Base-by-base conservation (phyloP, 306 rosid genomes). In the Hippophae tibetana region DNA sequence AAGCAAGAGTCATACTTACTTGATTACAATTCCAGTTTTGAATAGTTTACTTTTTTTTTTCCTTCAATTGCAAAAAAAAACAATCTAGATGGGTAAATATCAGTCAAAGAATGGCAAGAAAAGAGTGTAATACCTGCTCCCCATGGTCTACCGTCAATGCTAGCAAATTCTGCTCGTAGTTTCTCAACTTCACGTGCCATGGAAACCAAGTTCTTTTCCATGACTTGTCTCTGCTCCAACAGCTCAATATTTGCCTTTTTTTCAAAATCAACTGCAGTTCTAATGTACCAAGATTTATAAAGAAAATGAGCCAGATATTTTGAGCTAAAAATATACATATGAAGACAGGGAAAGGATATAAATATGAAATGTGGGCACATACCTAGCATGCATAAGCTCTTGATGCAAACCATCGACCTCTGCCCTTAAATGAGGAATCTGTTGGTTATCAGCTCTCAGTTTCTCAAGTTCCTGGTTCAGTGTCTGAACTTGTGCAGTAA, bases 151-250 rank as follows among this genome's bases (percentile, higher is more conserved):
- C 81, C 75, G 47, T 89, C 87, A 68, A 62, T 58, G 60, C 78
- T 66, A 67, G 81, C 69, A 77, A 86, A 81, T 74, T 89, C 95
- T 57, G 95, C 92, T 47, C 89, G 95, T 13, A 89, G 73, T 70
- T 85, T 86, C 84, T 89, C 95, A 63, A 86, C 95, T 74, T 89
- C 97, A 44, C 89, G 82, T 31, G 97, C 94, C 97, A 86, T 81
- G 78, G 97, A 79, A 79, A 86, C 85, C 78, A 83, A 65, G 72
- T 79, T 86, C 67, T 79, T 89, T 79, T 86, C 95, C 97, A 89
- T 83, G 13, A 82, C 75, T 82, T 83, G 95, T 72, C 89, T 81
- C 78, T 89, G 97, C 64, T 86, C 92, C 89, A 83, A 69, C 82
- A 86, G 74, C 74, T 89, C 95, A 45, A 84, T 63, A 67, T 81